These are phyloP conservation scores for Diospyros lotus DNA, from an alignment of 148 eudicot genomes.

Conservation along the genomic window DNA sequence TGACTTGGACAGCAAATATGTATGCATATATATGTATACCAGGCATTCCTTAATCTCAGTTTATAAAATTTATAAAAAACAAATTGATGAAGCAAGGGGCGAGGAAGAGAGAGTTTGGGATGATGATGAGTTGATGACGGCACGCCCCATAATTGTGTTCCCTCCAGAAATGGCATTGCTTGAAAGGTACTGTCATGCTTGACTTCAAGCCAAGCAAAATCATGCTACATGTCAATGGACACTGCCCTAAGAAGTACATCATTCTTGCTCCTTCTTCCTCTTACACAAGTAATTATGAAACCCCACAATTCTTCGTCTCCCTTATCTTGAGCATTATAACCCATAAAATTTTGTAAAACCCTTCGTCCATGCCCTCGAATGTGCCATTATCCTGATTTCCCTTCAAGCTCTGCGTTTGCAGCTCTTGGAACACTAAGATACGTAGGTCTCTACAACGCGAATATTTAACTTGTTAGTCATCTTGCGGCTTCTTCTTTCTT, in stretches of 20 bases:
- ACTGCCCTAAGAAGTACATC: background rate
- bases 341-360: background rate
- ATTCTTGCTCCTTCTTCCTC: slow-evolving; percentile 8
- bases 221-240: slow-evolving; percentile 21
- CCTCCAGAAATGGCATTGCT: slow-evolving; percentile 37
- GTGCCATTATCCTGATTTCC: background rate
- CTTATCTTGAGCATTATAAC: background rate
- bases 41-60: too few species aligned
- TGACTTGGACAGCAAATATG: too few species aligned
- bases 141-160: slow-evolving; percentile 70
- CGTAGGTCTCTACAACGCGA: background rate
- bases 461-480: background rate
- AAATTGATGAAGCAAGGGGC: too few species aligned
- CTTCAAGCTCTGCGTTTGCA: background rate
- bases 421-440: background rate
- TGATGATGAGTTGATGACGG: slow-evolving; percentile 20
- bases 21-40: too few species aligned
- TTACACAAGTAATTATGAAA: slow-evolving; percentile 6
- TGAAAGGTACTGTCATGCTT: slow-evolving; percentile 51
- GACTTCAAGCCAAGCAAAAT: slow-evolving; percentile 45
- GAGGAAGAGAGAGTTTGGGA: background rate
- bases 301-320: background rate
- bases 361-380: background rate
- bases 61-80: too few species aligned
- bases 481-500: background rate